A percentile compares a stretch with the other conserved stretches of the same genome.
phyloP scores from a whole-genome alignment of 306 rosid species.

The Sphenostylis stenocarpa region DNA sequence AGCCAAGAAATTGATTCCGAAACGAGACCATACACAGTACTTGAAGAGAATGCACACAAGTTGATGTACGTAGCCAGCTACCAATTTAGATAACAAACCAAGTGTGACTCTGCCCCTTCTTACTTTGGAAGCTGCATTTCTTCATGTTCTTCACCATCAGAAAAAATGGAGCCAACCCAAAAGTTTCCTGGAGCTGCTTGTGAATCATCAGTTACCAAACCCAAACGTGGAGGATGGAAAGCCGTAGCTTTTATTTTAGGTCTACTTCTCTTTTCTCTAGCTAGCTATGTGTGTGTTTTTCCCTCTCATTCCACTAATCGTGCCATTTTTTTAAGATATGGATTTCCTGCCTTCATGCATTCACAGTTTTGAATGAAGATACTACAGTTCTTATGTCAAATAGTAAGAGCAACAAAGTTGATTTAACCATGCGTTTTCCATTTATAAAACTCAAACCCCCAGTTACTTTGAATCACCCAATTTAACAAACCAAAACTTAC shows the following conservation, averaged over 20 bases:
- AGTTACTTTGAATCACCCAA: no score
- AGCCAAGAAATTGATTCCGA: neutral
- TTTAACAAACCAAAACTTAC: no score
- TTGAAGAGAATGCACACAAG: neutral
- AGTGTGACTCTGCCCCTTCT: neutral
- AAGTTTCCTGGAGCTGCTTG: neutral
- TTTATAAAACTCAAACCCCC: no score
- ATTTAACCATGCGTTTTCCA: no score
- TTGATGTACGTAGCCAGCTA: neutral
- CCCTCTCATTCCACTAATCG: neutral
- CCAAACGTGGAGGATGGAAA: slow-evolving; percentile 69
- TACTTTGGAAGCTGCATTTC: slow-evolving; percentile 13
- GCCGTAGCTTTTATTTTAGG: slow-evolving; percentile 78
- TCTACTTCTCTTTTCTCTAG: slow-evolving; percentile 17
- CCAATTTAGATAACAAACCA: neutral
- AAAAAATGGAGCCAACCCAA: neutral
- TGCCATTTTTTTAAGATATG: neutral
- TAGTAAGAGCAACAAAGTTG: no score
- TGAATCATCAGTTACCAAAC: neutral
- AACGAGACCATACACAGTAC: neutral
- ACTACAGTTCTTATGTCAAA: no score
- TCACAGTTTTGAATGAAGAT: neutral
- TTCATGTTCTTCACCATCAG: neutral
- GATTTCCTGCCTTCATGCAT: neutral
- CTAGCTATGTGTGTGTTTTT: neutral